Conservation (phyloP, 2,329 filamentous ascomycete genomes). For the Aureobasidium lini region DNA sequence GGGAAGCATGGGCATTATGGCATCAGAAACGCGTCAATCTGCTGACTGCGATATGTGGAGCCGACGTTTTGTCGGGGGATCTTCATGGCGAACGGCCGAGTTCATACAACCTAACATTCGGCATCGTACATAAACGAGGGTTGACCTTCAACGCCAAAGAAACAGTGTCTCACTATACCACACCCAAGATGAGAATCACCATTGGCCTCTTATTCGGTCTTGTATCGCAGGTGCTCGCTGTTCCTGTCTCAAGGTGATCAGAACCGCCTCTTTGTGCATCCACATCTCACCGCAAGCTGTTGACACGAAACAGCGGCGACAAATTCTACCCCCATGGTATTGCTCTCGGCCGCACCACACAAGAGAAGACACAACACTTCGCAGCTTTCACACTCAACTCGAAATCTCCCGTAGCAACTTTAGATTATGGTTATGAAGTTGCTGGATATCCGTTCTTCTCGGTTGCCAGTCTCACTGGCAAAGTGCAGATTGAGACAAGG, state of each 20-base stretch:
- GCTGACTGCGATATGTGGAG: too few relatives aligned
- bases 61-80: too few relatives aligned
- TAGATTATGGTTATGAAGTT: slow-evolving; percentile 29
- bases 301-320: neutral
- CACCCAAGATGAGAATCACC: neutral
- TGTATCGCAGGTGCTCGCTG: neutral
- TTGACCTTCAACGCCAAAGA: too few relatives aligned
- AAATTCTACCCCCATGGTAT: neutral
- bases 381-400: neutral
- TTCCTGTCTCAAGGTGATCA: neutral
- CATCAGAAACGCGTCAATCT: too few relatives aligned
- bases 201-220: neutral
- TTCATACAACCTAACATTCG: too few relatives aligned
- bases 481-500: slow-evolving; percentile 27
- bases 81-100: too few relatives aligned
- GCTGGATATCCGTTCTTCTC: slow-evolving; percentile 30
- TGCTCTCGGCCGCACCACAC: neutral
- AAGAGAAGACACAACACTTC: neutral
- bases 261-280: too few relatives aligned
- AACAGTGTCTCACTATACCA: too few relatives aligned
- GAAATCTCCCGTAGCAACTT: slow-evolving; percentile 16
- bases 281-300: neutral
- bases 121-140: too few relatives aligned
- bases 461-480: slow-evolving; percentile 20
- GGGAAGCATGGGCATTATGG: too few relatives aligned